phyloP scores from a whole-genome alignment of 805 yeast genomes.

The Ogataea paraovalis region DNA sequence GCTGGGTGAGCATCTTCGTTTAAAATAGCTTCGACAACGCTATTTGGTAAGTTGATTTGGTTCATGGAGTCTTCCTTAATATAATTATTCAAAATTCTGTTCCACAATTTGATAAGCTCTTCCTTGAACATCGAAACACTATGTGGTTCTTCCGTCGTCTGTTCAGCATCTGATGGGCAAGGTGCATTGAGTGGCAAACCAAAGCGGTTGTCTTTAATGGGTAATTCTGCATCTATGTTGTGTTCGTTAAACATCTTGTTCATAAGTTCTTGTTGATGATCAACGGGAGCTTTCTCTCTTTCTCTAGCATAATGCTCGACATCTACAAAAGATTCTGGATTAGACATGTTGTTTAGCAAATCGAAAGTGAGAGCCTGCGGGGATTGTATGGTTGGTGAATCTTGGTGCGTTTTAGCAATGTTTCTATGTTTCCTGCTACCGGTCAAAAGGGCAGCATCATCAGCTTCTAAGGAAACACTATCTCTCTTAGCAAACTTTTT shows the following conservation, averaged over 20 bases:
- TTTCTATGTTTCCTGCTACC: slow-evolving; percentile 1
- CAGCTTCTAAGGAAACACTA: slow-evolving; percentile 2
- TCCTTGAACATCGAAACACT: neutral
- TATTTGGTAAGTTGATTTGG: slow-evolving; percentile 46
- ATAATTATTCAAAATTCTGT: slow-evolving; percentile 36
- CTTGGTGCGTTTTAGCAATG: neutral
- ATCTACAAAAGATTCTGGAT: slow-evolving; percentile 6
- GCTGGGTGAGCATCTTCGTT: slow-evolving; percentile 18
- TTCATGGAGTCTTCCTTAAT: slow-evolving; percentile 39
- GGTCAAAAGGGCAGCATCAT: neutral
- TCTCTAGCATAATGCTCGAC: neutral
- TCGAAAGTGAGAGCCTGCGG: neutral
- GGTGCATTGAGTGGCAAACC: neutral
- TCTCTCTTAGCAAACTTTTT: slow-evolving; percentile 1
- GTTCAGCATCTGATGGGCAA: neutral
- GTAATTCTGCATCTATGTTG: neutral
- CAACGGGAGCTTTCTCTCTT: neutral
- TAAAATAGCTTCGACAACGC: slow-evolving; percentile 30
- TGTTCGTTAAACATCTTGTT: slow-evolving; percentile 1
- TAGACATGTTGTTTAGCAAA: slow-evolving; percentile 1
- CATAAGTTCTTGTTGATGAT: neutral
- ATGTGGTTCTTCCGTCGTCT: neutral
- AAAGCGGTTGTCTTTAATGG: too few relatives aligned
- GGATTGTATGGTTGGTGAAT: neutral
- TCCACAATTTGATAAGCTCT: slow-evolving; percentile 13